Percentiles rank a stretch among this genome's conserved stretches.
Evolutionary conservation across 2,329 filamentous ascomycete species (phyloP).

Genomic region (Beauveria pseudobassiana): DNA sequence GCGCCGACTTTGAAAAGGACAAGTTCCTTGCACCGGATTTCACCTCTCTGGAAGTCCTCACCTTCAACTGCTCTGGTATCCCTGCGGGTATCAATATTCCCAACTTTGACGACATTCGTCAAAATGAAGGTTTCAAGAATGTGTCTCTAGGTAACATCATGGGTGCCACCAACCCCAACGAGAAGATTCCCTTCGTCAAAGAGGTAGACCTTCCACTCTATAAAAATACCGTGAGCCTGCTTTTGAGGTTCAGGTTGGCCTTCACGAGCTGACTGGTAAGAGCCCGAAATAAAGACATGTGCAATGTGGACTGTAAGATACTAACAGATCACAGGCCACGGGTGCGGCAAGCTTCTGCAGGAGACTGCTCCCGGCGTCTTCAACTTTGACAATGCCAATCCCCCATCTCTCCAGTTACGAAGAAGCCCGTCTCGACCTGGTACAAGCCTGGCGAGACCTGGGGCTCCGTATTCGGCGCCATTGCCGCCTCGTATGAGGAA

Average conservation of each 20-base stretch:
- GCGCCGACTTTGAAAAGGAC: conserved; percentile 86
- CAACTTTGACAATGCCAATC: conserved; percentile 82
- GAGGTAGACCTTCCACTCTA: conserved; percentile 71
- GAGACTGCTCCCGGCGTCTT: conserved; percentile 74
- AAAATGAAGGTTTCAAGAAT: conserved; percentile 85
- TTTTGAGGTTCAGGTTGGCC: conserved; percentile 92
- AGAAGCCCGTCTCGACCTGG: conserved; percentile 73
- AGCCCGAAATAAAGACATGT: not conserved
- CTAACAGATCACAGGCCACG: conserved; percentile 51
- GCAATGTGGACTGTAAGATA: not conserved
- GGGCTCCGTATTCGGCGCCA: conserved; percentile 83
- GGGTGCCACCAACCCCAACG: conserved; percentile 82
- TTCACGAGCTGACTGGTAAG: conserved; percentile 69
- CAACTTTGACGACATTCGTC: conserved; percentile 71
- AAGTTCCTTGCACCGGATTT: conserved; percentile 94
- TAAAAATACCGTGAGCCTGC: conserved; percentile 73
- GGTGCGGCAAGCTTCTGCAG: conserved; percentile 88
- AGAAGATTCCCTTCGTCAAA: conserved; percentile 85
- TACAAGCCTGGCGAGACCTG: conserved; percentile 95
- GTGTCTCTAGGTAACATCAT: conserved; percentile 90
- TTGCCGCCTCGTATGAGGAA: conserved; percentile 87
- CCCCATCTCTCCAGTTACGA: conserved; percentile 74
- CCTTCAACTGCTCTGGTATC: conserved; percentile 62
- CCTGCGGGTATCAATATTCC: conserved; percentile 62
- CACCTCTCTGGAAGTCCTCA: conserved; percentile 85